These are phyloP conservation scores for Monosporascus sp. DNA, from an alignment of 2,329 filamentous ascomycete species.

Conservation along the genomic window DNA sequence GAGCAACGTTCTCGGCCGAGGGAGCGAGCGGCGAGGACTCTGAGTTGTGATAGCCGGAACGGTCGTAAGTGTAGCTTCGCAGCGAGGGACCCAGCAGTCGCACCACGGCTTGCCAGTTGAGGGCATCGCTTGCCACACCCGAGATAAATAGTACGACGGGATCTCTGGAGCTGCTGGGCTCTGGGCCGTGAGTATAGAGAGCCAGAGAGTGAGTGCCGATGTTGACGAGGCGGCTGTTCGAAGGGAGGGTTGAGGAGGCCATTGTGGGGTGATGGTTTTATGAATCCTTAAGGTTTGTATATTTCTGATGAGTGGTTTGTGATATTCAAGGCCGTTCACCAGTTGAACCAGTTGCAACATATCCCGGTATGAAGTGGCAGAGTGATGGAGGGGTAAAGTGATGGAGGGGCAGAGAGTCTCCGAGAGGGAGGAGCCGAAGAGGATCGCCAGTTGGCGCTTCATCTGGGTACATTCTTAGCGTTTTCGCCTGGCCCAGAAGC, in stretches of 20 bases:
- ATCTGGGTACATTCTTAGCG: not conserved
- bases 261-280: not conserved
- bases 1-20: not conserved
- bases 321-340: not conserved
- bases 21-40: conserved; percentile 2
- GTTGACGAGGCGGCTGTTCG: conserved; percentile 7
- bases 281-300: not conserved
- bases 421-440: not conserved
- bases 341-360: not conserved
- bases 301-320: not conserved
- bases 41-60: conserved; percentile 2
- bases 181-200: not conserved
- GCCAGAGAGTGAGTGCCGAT: conserved; percentile 2
- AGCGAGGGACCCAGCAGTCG: not conserved
- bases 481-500: not conserved
- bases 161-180: not conserved
- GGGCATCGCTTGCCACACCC: conserved; percentile 2
- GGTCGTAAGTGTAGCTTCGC: conserved; percentile 4
- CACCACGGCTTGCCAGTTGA: conserved; percentile 4
- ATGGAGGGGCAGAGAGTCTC: not conserved
- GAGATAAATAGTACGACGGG: conserved; percentile 3
- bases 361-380: not conserved
- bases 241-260: conserved; percentile 10
- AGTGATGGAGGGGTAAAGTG: not conserved
- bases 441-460: not conserved